A percentile compares a stretch with the other conserved stretches of the same genome.
Conservation (phyloP, 257 asterid genomes). For the Solanum pennellii region DNA sequence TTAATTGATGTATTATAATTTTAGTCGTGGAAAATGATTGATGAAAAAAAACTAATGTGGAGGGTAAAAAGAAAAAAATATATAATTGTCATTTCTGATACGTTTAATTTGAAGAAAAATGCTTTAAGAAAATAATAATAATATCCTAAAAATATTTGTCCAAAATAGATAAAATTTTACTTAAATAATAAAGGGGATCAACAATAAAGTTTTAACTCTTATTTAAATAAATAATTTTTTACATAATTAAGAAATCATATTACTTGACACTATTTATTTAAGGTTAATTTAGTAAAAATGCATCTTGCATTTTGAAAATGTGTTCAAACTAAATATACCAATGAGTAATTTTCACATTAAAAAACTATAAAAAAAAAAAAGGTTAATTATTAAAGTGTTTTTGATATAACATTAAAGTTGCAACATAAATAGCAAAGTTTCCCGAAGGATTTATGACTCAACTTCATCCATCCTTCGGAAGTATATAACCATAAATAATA, state of each 20-base stretch:
- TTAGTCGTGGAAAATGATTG: neutral
- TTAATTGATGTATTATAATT: neutral
- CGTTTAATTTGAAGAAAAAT: too few relatives aligned
- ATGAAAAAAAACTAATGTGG: neutral
- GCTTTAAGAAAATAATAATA: too few relatives aligned
- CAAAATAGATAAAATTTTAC: neutral
- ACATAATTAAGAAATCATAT: neutral
- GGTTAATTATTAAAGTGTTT: neutral
- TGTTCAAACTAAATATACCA: neutral
- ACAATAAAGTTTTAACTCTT: neutral
- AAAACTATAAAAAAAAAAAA: too few relatives aligned
- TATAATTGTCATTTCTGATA: neutral
- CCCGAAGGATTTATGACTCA: neutral
- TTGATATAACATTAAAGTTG: neutral
- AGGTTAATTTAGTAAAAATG: neutral
- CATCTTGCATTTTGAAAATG: neutral
- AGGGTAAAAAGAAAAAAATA: neutral
- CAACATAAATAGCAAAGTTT: neutral
- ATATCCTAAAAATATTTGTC: neutral
- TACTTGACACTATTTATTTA: neutral
- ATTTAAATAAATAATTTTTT: neutral
- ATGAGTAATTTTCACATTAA: neutral
- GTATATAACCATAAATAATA: neutral
- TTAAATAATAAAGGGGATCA: neutral
- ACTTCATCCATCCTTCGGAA: neutral